Evolutionary conservation across 441 rosid species (phyloP), one percentile per base, ranked within the genome.

Genomic region (Codiaeum variegatum): DNA sequence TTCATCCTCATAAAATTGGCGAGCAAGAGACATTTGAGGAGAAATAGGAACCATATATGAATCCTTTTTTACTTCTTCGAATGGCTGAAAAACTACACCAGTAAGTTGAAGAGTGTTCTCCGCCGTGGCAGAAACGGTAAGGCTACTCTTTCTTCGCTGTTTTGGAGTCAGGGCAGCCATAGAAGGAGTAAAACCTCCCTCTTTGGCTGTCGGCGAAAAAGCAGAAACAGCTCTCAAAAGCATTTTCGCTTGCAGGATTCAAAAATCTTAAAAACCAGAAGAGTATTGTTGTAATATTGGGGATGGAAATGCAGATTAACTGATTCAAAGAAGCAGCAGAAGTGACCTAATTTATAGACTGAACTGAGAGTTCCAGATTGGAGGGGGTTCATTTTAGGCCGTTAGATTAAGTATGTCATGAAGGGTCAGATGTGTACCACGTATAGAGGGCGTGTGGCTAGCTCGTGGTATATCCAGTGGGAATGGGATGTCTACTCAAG

Each of bases 391-490:
- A 6, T 62, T 73, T 4, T 69, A 4, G 63, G 31, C 88, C 91
- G 95, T 86, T 58, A 69, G 79, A 91, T 88, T 0, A 7, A 5
- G 21, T 0, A 6, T 1, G 60, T 34, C 56, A 47, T 86, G 83
- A 82, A 83, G 60, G 84, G 84, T 1, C 0, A 0, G 2, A 67
- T 73, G 69, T 8, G 5, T 9, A 34, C 28, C 90, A 84, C 81
- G 80, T 77, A 77, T 26, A 9, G 34, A 0, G 4, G 88, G 93
- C 97, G 90, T 88, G 97, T 91, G 97, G 89, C 19, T 67, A 46
- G 65, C 97, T 82, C 91, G 88, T 88, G 93, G 76, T 46, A 42
- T 68, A 73, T 81, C 91, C 80, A 0, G 73, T 74, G 65, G 54
- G 73, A 60, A 78, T 15, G 69, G 75, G 79, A 82, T 76, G 71